phyloP scores from a whole-genome alignment of 2,329 filamentous ascomycete species.

The Pestalotiopsis sp. region DNA sequence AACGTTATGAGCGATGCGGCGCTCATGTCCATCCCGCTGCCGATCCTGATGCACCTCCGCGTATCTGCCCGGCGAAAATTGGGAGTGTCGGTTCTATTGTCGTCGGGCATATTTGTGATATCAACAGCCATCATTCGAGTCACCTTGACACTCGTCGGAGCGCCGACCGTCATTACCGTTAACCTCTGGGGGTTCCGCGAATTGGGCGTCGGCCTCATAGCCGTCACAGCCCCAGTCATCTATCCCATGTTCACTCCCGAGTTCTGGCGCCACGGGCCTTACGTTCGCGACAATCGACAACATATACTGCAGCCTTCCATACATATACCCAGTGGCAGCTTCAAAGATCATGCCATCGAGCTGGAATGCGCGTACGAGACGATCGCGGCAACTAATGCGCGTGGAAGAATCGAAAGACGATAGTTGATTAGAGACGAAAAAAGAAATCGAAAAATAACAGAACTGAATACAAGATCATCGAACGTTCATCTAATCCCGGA shows the following conservation, averaged over 20 bases:
- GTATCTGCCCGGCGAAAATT: constrained; percentile 17
- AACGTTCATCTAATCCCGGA: too few species aligned
- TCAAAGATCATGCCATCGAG: neutral
- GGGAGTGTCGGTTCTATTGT: constrained; percentile 21
- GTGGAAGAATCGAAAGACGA: neutral
- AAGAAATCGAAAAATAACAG: too few species aligned
- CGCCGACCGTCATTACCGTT: constrained; percentile 27
- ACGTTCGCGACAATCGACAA: constrained; percentile 4
- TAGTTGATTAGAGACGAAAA: too few species aligned
- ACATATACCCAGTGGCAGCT: neutral
- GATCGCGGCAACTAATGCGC: neutral
- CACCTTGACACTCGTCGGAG: constrained; percentile 18
- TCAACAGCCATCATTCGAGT: constrained; percentile 26
- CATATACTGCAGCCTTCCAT: neutral
- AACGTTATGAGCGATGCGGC: constrained; percentile 27
- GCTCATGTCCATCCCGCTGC: constrained; percentile 26
- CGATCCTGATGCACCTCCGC: constrained; percentile 25
- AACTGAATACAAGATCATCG: too few species aligned
- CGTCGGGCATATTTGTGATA: constrained; percentile 28
- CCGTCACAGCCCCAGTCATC: constrained; percentile 8
- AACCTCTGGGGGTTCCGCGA: constrained; percentile 21
- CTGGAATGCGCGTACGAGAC: neutral
- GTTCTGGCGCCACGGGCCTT: constrained; percentile 12
- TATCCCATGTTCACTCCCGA: constrained; percentile 13
- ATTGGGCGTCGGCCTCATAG: constrained; percentile 14